These are phyloP conservation scores for Dendryphion nanum DNA, from an alignment of 2,329 filamentous ascomycete genomes.

Conservation along the genomic window DNA sequence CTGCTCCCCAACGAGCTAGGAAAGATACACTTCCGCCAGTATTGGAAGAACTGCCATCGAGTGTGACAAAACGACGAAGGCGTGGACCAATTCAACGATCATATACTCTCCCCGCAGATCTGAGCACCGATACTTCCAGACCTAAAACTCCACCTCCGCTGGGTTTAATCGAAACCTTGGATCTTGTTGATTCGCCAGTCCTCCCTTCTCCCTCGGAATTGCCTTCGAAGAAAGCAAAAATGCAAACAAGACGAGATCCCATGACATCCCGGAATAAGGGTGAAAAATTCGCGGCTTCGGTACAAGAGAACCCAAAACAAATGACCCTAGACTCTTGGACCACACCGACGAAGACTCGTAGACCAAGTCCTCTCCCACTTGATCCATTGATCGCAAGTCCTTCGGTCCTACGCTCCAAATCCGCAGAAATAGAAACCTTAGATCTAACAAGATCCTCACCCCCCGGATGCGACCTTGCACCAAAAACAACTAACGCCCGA, in stretches of 20 bases:
- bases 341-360: conserved; percentile 21
- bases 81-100: conserved; percentile 34
- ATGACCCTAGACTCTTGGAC: conserved; percentile 32
- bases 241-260: conserved; percentile 5
- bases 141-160: conserved; percentile 16
- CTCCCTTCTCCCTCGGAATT: conserved; percentile 23
- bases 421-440: conserved; percentile 20
- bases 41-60: conserved; percentile 24
- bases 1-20: conserved; percentile 1
- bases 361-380: conserved; percentile 2
- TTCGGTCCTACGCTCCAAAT: conserved; percentile 13
- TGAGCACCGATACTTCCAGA: conserved; percentile 8
- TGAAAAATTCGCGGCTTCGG: neutral
- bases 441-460: conserved; percentile 31
- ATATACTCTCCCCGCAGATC: conserved; percentile 25
- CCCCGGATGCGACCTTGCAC: conserved; percentile 2
- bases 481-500: too few relatives aligned
- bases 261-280: conserved; percentile 16
- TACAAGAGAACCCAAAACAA: conserved; percentile 11
- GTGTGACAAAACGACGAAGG: conserved; percentile 28
- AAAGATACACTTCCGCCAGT: conserved; percentile 20
- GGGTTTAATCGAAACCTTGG: conserved; percentile 25
- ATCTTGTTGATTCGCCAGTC: conserved; percentile 23
- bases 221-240: conserved; percentile 24
- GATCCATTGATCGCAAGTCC: conserved; percentile 6